phyloP scores from a whole-genome alignment of 768 basidiomycete species.

The Phanerochaete sordida region DNA sequence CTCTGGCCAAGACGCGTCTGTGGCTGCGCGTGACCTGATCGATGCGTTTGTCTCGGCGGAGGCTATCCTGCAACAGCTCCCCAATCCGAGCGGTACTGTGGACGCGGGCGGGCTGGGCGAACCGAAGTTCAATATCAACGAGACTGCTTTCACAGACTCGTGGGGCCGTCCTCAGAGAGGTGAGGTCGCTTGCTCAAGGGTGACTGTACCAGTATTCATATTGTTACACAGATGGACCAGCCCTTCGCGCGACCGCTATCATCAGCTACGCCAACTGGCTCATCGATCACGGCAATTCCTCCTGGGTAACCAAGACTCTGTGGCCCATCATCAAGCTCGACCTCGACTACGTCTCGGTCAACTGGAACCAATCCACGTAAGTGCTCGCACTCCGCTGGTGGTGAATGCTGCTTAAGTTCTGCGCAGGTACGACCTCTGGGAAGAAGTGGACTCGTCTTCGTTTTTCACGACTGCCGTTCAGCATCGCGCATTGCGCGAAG shows the following conservation, averaged over 20 bases:
- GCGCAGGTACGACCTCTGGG: constrained; percentile 69
- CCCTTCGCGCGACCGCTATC: constrained; percentile 65
- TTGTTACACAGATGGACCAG: constrained; percentile 57
- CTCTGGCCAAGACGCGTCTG: constrained; percentile 43
- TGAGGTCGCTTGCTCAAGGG: constrained; percentile 25
- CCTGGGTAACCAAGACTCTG: constrained; percentile 47
- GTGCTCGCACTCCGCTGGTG: constrained; percentile 12
- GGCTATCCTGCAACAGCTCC: constrained; percentile 54
- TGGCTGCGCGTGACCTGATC: constrained; percentile 41
- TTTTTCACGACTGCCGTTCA: constrained; percentile 83
- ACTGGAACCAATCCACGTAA: constrained; percentile 68
- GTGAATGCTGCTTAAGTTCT: background rate
- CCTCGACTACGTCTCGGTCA: constrained; percentile 64
- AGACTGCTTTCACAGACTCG: constrained; percentile 41
- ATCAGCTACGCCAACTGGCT: constrained; percentile 73
- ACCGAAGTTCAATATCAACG: constrained; percentile 71
- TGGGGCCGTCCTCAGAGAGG: constrained; percentile 63
- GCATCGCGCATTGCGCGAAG: constrained; percentile 69
- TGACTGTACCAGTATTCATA: no score
- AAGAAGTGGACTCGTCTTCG: constrained; percentile 65
- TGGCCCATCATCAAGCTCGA: constrained; percentile 76
- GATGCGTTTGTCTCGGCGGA: constrained; percentile 59
- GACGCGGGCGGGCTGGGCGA: constrained; percentile 75
- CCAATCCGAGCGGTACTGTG: constrained; percentile 70
- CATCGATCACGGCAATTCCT: constrained; percentile 43